Evolutionary conservation across 371 early-diverging fungal genomes (phyloP).

Genomic region (Mortierella sp.): DNA sequence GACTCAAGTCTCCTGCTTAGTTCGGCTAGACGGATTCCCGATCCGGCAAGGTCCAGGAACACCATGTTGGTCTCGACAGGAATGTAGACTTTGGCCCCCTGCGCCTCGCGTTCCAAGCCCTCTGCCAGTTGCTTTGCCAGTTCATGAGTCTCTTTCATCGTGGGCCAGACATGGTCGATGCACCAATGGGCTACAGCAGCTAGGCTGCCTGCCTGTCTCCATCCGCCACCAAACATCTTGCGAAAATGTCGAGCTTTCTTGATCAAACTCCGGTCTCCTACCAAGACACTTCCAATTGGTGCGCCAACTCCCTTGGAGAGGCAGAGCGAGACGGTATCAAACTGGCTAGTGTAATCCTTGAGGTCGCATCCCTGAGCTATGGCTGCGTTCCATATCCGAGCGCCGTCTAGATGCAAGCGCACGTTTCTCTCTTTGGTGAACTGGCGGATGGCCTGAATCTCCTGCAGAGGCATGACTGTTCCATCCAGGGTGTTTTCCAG

Average conservation of each 20-base stretch:
- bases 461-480: slow-evolving; percentile 78
- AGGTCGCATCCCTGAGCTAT: slow-evolving; percentile 73
- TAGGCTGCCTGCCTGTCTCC: slow-evolving; percentile 88
- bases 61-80: slow-evolving; percentile 94
- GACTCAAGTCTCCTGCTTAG: slow-evolving; percentile 19
- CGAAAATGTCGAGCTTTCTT: slow-evolving; percentile 85
- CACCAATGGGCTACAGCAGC: slow-evolving; percentile 82
- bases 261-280: slow-evolving; percentile 75
- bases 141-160: slow-evolving; percentile 74
- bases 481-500: slow-evolving; percentile 93
- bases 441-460: slow-evolving; percentile 70
- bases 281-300: slow-evolving; percentile 90
- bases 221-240: slow-evolving; percentile 92
- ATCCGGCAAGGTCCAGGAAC: slow-evolving; percentile 63
- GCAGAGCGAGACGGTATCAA: slow-evolving; percentile 89
- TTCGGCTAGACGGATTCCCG: slow-evolving; percentile 29
- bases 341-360: slow-evolving; percentile 71
- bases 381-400: slow-evolving; percentile 92
- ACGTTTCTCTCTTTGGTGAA: slow-evolving; percentile 69
- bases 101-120: slow-evolving; percentile 65
- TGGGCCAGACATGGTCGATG: slow-evolving; percentile 67
- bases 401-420: slow-evolving; percentile 89
- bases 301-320: slow-evolving; percentile 93
- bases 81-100: slow-evolving; percentile 60
- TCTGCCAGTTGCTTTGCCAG: slow-evolving; percentile 73